Evolutionary conservation across 2,329 filamentous ascomycete genomes (phyloP).

Genomic region (Stromatinia cepivora): DNA sequence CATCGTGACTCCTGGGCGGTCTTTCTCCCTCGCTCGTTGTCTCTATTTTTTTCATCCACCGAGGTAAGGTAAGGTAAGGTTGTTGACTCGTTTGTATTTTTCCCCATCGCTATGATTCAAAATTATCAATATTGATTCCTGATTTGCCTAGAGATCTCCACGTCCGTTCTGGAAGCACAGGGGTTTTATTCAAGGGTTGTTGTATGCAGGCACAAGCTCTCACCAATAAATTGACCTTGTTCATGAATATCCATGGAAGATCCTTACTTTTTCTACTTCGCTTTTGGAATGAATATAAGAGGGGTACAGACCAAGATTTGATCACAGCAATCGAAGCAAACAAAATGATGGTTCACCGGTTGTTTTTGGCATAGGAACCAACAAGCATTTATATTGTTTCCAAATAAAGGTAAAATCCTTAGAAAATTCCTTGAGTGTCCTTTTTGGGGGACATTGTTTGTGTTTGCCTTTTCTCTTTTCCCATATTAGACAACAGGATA

Average conservation of each 20-base stretch:
- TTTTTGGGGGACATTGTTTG: background rate
- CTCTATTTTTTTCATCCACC: constrained; percentile 5
- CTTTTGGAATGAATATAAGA: background rate
- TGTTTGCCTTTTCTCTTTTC: background rate
- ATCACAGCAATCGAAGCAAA: constrained; percentile 17
- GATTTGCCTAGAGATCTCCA: constrained; percentile 21
- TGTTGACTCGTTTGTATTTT: constrained; percentile 13
- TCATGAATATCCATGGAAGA: constrained; percentile 11
- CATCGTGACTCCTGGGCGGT: background rate
- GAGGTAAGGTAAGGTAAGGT: background rate
- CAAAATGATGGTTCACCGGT: constrained; percentile 1
- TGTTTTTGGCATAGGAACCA: background rate
- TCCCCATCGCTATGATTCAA: constrained; percentile 10
- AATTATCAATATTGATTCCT: constrained; percentile 23
- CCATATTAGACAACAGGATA: constrained; percentile 1
- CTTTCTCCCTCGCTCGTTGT: background rate
- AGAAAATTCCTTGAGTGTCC: background rate
- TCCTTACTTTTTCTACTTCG: constrained; percentile 18
- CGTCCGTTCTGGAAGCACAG: constrained; percentile 16
- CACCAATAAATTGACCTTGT: constrained; percentile 18
- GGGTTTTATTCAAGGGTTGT: constrained; percentile 15
- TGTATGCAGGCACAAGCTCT: background rate
- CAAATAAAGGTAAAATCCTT: background rate
- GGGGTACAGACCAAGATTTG: background rate
- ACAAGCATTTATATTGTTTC: constrained; percentile 11